phyloP scores from a whole-genome alignment of 768 basidiomycete species.

The Coprinopsis sp. region DNA sequence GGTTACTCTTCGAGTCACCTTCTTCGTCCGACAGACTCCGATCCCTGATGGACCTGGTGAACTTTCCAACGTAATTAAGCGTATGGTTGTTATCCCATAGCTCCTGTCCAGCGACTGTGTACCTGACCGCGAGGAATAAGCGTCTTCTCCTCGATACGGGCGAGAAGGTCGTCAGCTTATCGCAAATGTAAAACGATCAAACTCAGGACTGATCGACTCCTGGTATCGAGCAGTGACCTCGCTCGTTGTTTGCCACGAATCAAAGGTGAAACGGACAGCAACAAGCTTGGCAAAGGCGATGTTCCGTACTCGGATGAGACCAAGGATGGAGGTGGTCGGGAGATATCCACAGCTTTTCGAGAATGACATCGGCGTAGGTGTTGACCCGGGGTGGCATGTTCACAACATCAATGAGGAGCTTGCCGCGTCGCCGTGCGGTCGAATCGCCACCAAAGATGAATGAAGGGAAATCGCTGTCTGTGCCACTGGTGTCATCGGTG shows the following conservation, averaged over 20 bases:
- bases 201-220: conserved; percentile 41
- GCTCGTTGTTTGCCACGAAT: conserved; percentile 93
- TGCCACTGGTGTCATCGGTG: conserved; percentile 73
- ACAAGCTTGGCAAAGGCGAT: conserved; percentile 85
- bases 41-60: conserved; percentile 36
- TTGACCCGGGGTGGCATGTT: conserved; percentile 57
- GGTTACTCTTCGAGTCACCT: conserved; percentile 32
- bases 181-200: conserved; percentile 74
- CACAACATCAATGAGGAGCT: conserved; percentile 55
- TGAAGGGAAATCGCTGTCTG: conserved; percentile 71
- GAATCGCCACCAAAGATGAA: conserved; percentile 52
- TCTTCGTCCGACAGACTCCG: conserved; percentile 30
- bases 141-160: conserved; percentile 76
- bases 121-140: conserved; percentile 76
- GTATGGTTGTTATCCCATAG: conserved; percentile 91
- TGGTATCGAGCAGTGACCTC: conserved; percentile 80
- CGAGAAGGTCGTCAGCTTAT: conserved; percentile 79
- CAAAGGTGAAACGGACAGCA: conserved; percentile 87
- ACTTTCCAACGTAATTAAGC: conserved; percentile 73
- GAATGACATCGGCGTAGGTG: conserved; percentile 39
- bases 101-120: conserved; percentile 64
- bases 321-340: conserved; percentile 57
- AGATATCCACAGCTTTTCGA: conserved; percentile 54
- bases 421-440: conserved; percentile 25
- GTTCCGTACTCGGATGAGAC: conserved; percentile 76